Base-by-base conservation (phyloP, 129 eudicot species). In the Chrysanthemum makinoi region DNA sequence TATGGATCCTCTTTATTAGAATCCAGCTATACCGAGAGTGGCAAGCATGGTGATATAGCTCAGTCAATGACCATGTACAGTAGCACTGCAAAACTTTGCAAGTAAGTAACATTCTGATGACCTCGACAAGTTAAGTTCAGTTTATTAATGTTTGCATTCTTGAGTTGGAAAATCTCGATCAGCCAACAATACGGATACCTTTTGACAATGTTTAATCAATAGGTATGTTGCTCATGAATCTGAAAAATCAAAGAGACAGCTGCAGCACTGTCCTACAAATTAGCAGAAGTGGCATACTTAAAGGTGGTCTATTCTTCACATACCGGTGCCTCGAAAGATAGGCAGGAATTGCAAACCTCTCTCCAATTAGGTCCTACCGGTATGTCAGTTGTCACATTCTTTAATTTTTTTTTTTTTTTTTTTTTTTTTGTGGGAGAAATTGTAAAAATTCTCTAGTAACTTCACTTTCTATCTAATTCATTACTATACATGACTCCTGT, bases 171-270 rank as follows among this genome's bases (percentile, higher is more conserved):
- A 8, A 39, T 39, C 10, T 39, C 46, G 46, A 39, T 39, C 14
- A 74, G 33, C 50, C 51, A 8, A 19, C 39, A 52, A 64, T 63
- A 14, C 48, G 16, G 43, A 52, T 63, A 35, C 1, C 39, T 33
- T 63, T 16, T 64, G 16, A 12, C 33, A 6, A 9, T 2, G 43
- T 16, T 62, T 75, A 6, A 55, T 59, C 66, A n/a, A 47, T 75
- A 95, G 99, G 85, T 95, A 80, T 80, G 90, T 91, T 86, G 99
- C 97, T 50, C 96, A 84, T 83, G 97, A 95, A 77, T 95, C 76
- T 60, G 99, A 95, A 70, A 90, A 83, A 80, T 75, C 77, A 90
- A 86, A 79, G 99, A 95, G 70, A 84, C 97, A 66, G 77, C 94
- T 88, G 99, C 99, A 73, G 85, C 99, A 63, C 67, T 95, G 84